Conservation (phyloP, 306 rosid genomes). For the Medicago arabica region DNA sequence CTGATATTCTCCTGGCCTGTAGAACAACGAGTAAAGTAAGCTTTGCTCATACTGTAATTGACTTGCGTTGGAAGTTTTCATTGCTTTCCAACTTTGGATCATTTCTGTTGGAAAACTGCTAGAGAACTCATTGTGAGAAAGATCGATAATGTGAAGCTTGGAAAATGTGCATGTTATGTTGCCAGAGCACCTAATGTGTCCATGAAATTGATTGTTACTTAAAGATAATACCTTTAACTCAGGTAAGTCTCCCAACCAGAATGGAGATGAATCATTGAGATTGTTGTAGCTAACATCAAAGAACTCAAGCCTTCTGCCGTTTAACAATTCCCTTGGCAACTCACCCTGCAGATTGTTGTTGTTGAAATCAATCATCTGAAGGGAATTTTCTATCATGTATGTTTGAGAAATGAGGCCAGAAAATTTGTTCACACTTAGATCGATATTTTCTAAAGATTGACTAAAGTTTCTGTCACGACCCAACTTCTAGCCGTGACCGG, state of each 20-base stretch:
- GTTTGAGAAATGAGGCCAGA: slow-evolving; percentile 30
- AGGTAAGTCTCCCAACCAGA: slow-evolving; percentile 49
- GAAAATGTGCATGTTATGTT: slow-evolving; percentile 9
- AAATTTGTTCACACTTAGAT: slow-evolving; percentile 15
- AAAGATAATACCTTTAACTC: slow-evolving; percentile 36
- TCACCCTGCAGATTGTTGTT: slow-evolving; percentile 45
- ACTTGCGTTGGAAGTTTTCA: neutral
- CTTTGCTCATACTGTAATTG: neutral
- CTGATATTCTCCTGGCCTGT: neutral
- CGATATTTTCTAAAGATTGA: neutral
- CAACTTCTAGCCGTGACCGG: no score
- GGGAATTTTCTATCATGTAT: neutral
- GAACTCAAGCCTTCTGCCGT: slow-evolving; percentile 27
- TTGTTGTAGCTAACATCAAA: slow-evolving; percentile 30
- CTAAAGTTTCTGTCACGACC: slow-evolving; percentile 17
- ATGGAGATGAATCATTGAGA: slow-evolving; percentile 50
- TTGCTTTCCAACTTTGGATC: slow-evolving; percentile 6
- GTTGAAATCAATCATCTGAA: slow-evolving; percentile 11
- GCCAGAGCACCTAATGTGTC: slow-evolving; percentile 9
- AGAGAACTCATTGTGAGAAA: slow-evolving; percentile 36
- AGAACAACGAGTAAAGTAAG: no score
- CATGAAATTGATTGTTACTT: neutral
- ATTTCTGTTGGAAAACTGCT: slow-evolving; percentile 17
- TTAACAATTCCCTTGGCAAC: slow-evolving; percentile 46
- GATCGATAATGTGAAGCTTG: slow-evolving; percentile 40